Base-by-base conservation (phyloP, 2,329 filamentous ascomycete species). In the Arthrobotrys megalospora region DNA sequence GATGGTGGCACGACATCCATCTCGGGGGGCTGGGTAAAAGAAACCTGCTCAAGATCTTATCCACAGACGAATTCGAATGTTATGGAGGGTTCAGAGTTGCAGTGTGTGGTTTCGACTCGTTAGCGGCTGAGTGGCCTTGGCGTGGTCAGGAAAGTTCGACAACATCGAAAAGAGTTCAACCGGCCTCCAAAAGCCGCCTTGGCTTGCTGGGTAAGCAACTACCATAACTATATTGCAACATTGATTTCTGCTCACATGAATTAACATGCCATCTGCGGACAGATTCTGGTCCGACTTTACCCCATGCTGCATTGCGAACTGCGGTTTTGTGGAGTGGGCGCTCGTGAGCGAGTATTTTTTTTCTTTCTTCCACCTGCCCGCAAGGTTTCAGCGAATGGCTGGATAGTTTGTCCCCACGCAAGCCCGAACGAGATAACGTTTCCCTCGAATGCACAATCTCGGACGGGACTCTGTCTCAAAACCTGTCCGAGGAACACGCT, bases 61-160 rank as follows among this genome's bases (percentile, higher is more conserved):
- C 52, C 52, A 36, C 28, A 36, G 24, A 53, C 50, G 14, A 43
- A 60, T n/a, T 6, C 7, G 38, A 58, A 16, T 12, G 34, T 43
- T n/a, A 21, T 19, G 36, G n/a, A n/a, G n/a, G 48, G 14, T 19
- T 11, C 28, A 5, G 45, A 68, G 48, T 38, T 69, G 53, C 6
- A 34, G 53, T 60, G 28, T 38, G 66, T 69, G 66, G 52, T 48
- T 70, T 45, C 12, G 45, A 12, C 14, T 50, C 11, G 52, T 34
- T 64, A 55, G 68, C 68, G 68, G 68, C 68, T 72, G 68, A 73
- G 21, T 65, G 8, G 63, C 21, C 69, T 73, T 73, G 69, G 69
- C 69, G 47, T 24, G 21, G 58, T 47, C 45, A 43, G 34, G 43
- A 73, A 50, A 45, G 69, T 65, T 66, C 58, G 21, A 24, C 58